A percentile compares a stretch with the other conserved stretches of the same genome.
phyloP scores from a whole-genome alignment of 495 filamentous ascomycete genomes.

The Viridothelium virens region DNA sequence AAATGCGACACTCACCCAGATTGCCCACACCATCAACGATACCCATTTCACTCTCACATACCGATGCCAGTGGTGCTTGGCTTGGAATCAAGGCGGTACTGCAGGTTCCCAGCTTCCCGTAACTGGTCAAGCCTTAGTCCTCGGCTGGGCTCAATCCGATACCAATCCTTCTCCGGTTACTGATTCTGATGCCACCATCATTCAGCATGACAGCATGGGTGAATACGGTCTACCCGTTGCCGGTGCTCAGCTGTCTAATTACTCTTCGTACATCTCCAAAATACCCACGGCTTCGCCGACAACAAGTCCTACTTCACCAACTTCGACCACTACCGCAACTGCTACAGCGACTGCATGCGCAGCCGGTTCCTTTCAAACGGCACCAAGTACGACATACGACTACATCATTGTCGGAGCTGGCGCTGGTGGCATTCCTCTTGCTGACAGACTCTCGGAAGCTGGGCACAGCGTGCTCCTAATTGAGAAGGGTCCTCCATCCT shows the following conservation, averaged over 20 bases:
- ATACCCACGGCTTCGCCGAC: constrained; percentile 27
- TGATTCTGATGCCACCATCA: constrained; percentile 1
- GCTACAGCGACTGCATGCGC: constrained; percentile 38
- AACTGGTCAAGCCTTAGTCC: constrained; percentile 21
- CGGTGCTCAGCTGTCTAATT: not conserved
- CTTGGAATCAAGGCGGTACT: constrained; percentile 48
- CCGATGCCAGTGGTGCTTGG: constrained; percentile 54
- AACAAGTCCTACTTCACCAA: constrained; percentile 35
- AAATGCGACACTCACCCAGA: constrained; percentile 48
- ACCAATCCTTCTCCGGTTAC: not conserved
- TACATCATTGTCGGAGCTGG: constrained; percentile 62
- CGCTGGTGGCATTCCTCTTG: constrained; percentile 57
- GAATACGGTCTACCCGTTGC: not conserved
- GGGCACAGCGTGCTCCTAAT: constrained; percentile 59
- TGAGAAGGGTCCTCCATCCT: constrained; percentile 56
- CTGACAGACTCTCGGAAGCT: constrained; percentile 54
- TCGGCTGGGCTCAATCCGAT: constrained; percentile 25
- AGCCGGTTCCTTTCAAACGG: constrained; percentile 20
- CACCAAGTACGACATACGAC: constrained; percentile 49
- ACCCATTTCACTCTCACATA: constrained; percentile 52
- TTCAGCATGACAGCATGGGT: constrained; percentile 3
- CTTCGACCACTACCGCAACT: constrained; percentile 18
- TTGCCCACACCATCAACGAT: constrained; percentile 48
- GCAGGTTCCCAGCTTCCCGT: constrained; percentile 34
- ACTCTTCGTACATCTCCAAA: not conserved